Evolutionary conservation across 805 yeast species (phyloP), one percentile per base, ranked within the genome.

Genomic region (Kodamaea leandrae): DNA sequence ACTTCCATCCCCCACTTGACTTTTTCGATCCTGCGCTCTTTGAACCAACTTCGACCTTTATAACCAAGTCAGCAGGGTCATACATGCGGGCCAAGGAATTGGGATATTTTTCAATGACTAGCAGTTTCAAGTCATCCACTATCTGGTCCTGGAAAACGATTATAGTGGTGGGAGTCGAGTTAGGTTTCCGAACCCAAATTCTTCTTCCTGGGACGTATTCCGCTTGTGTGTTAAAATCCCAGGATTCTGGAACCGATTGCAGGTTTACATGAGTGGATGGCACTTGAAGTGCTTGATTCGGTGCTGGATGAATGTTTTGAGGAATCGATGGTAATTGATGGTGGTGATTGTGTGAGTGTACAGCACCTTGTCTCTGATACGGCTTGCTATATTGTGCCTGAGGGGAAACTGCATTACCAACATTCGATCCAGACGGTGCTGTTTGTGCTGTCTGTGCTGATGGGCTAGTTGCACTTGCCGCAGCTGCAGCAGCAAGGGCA

Each of bases 81-180:
- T 72, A 75, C 34, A 66, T 57, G 45, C 76, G 58, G 3, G 80
- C 85, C 42, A 83, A 55, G 2, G 86, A 74, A 44, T 83, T 79
- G 41, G 95, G 85, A 58, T 76, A 84, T 51, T 82, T 85, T 33
- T 64, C 64, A 26, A 81, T 60, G 1, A 90, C 72, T 44, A 78
- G 72, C 8, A 72, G 64, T 54, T 90, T 90, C 51, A 90, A 66
- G 60, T 91, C 96, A 59, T 90, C 98, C 4, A 90, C 74, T 1
- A 89, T 72, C 54, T 86, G 91, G 15, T 60, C 55, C 21, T 78
- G 78, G 13, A 70, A 68, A 14, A 86, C 83, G 43, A 70, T 57
- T 5, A 90, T 62, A 1, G 95, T 77, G 0, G 96, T 86, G 2
- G 97, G 85, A 13, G 71, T 72, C 1, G 78, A 78, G 16, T 63